Percentiles rank a stretch among this genome's conserved stretches.
Evolutionary conservation across 139 green algal genomes (phyloP).

Genomic region (Chlamydomonas applanata): DNA sequence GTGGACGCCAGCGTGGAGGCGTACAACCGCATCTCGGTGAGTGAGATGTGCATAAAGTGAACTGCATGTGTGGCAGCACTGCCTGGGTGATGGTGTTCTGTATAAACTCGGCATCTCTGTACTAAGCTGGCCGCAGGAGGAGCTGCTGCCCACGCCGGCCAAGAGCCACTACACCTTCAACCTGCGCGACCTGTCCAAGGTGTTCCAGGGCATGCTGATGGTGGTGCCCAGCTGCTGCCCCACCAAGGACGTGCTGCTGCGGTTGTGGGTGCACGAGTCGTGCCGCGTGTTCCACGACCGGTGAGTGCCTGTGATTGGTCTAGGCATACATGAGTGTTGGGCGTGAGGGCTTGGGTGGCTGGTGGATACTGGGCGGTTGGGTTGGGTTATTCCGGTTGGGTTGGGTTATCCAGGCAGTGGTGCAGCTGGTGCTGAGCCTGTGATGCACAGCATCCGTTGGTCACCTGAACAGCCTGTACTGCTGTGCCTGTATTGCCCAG

Average conservation of each 20-base stretch:
- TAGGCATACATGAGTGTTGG: not conserved
- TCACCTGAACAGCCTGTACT: no score
- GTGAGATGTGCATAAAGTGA: constrained; percentile 34
- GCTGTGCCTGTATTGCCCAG: no score
- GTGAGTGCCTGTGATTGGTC: constrained; percentile 4
- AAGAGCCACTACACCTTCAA: constrained; percentile 88
- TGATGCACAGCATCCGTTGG: no score
- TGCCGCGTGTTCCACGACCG: constrained; percentile 85
- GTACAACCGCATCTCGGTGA: constrained; percentile 51
- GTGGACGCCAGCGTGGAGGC: constrained; percentile 68
- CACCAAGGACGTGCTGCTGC: constrained; percentile 47
- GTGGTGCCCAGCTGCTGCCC: constrained; percentile 43
- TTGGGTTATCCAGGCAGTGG: no score
- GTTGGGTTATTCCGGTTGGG: no score
- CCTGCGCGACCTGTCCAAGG: constrained; percentile 76
- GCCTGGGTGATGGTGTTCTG: no score
- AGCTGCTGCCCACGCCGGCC: constrained; percentile 73
- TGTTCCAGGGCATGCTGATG: constrained; percentile 82
- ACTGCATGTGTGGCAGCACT: no score
- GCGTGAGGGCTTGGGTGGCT: not conserved
- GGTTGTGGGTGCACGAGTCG: constrained; percentile 80
- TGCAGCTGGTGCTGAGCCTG: no score
- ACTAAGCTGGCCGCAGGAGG: constrained; percentile 39
- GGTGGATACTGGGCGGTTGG: no score
- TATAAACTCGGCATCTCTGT: no score